These are phyloP conservation scores for Margaritispora aquatica DNA, from an alignment of 495 filamentous ascomycete species.

Conservation along the genomic window DNA sequence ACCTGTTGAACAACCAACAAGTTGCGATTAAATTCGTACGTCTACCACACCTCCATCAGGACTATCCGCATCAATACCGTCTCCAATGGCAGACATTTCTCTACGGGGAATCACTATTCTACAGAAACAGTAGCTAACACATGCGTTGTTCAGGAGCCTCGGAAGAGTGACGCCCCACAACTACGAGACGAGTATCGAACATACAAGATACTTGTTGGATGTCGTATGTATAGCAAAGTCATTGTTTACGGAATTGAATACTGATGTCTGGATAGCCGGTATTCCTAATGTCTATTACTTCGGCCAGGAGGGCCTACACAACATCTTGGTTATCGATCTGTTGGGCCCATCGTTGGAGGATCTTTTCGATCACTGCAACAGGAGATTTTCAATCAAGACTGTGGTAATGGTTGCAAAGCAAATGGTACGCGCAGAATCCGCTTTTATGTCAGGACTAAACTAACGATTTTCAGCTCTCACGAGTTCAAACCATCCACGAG, in stretches of 20 bases:
- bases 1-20: constrained; percentile 97
- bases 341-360: constrained; percentile 95
- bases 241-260: neutral
- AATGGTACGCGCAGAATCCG: constrained; percentile 58
- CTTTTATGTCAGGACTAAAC: neutral
- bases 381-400: constrained; percentile 93
- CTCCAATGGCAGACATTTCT: no score
- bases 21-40: constrained; percentile 99
- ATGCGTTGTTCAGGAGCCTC: constrained; percentile 64
- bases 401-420: constrained; percentile 99
- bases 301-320: constrained; percentile 97
- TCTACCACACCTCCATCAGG: constrained; percentile 19
- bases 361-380: constrained; percentile 95
- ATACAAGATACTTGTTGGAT: constrained; percentile 98
- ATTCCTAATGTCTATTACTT: constrained; percentile 99
- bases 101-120: neutral
- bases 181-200: constrained; percentile 98
- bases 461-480: constrained; percentile 61
- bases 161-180: constrained; percentile 98
- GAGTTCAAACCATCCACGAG: constrained; percentile 99
- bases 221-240: constrained; percentile 65
- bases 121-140: neutral
- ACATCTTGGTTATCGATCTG: constrained; percentile 97
- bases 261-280: constrained; percentile 56
- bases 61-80: neutral